Conservation (phyloP, 441 rosid species). For the Cnidoscolus chayamansa region DNA sequence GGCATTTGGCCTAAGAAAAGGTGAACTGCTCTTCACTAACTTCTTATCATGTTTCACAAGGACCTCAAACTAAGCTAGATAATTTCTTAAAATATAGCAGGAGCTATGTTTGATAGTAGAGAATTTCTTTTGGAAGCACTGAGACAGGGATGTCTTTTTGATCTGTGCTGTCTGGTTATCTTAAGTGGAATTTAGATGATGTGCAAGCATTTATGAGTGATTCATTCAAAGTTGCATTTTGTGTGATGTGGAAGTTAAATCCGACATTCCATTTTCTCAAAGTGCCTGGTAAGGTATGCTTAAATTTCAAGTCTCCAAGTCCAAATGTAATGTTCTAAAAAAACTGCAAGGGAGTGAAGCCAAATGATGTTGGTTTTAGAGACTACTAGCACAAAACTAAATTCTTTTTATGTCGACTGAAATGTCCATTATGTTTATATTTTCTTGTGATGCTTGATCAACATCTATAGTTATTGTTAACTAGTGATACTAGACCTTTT, state of each 20-base stretch:
- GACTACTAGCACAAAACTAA: neutral
- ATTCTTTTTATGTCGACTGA: neutral
- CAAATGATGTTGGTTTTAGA: neutral
- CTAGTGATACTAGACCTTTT: neutral
- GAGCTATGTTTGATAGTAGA: neutral
- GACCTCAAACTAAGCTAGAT: neutral
- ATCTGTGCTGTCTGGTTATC: neutral
- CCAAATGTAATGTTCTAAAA: neutral
- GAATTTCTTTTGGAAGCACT: neutral
- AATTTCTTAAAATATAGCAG: neutral
- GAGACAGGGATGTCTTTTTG: neutral
- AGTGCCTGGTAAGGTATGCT: neutral
- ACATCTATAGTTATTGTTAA: neutral
- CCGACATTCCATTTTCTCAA: neutral
- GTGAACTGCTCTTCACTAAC: constrained; percentile 32
- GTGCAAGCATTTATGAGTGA: neutral
- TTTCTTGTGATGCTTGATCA: neutral
- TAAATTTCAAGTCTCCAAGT: neutral
- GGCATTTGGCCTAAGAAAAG: constrained; percentile 86
- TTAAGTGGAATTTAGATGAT: neutral
- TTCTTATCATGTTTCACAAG: neutral
- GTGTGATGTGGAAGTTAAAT: neutral
- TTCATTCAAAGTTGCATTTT: neutral
- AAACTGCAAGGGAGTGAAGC: neutral
- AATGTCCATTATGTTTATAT: neutral